A percentile compares a stretch with the other conserved stretches of the same genome.
Evolutionary conservation across 495 filamentous ascomycete genomes (phyloP).

Genomic region (Immersiella caudata): DNA sequence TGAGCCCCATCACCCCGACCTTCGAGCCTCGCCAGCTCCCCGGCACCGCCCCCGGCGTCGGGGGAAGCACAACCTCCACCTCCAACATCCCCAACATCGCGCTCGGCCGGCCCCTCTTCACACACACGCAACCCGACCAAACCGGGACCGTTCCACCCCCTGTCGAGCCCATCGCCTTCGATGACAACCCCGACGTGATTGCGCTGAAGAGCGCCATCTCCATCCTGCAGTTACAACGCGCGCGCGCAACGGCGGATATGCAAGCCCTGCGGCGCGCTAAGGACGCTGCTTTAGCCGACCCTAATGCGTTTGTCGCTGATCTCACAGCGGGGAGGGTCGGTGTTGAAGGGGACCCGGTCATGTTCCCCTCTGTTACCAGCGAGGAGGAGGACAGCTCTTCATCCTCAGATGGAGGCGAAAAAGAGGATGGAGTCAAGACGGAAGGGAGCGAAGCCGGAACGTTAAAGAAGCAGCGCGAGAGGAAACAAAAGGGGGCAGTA

Average conservation of each 20-base stretch:
- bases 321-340: slow-evolving; percentile 56
- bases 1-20: slow-evolving; percentile 52
- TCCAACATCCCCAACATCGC: slow-evolving; percentile 32
- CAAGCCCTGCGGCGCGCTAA: slow-evolving; percentile 64
- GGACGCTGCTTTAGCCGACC: slow-evolving; percentile 64
- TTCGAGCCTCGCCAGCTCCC: slow-evolving; percentile 31
- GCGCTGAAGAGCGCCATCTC: slow-evolving; percentile 79
- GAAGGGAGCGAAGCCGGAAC: background rate
- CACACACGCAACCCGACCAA: slow-evolving; percentile 46
- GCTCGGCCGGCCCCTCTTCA: slow-evolving; percentile 41
- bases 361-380: slow-evolving; percentile 14
- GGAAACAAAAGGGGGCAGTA: slow-evolving; percentile 6
- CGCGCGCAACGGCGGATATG: slow-evolving; percentile 73
- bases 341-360: slow-evolving; percentile 41
- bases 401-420: slow-evolving; percentile 25
- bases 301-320: slow-evolving; percentile 67
- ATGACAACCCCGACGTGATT: slow-evolving; percentile 79
- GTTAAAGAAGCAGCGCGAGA: slow-evolving; percentile 3
- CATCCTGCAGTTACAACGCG: slow-evolving; percentile 79
- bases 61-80: background rate
- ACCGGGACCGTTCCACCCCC: slow-evolving; percentile 52
- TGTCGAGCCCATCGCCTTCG: slow-evolving; percentile 70
- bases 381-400: slow-evolving; percentile 37
- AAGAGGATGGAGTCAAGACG: slow-evolving; percentile 9
- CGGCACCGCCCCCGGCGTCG: background rate